Percentiles rank a stretch among this genome's conserved stretches.
These are phyloP conservation scores for Aspergillus glaucus DNA, from an alignment of 2,329 filamentous ascomycete genomes.

Conservation along the genomic window DNA sequence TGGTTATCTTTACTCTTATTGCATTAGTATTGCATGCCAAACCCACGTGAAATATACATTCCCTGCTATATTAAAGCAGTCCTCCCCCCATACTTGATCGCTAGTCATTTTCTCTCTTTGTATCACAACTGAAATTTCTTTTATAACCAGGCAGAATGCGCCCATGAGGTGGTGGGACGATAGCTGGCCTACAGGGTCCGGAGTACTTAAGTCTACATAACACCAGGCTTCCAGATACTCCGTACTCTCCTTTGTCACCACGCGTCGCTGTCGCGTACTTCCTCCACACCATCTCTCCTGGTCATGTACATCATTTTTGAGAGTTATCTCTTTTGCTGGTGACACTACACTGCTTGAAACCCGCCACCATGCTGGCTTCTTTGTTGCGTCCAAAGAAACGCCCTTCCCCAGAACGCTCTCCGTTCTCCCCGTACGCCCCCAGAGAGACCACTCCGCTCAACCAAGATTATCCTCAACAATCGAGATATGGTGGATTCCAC, in stretches of 20 bases:
- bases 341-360: too few species aligned
- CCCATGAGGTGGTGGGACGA: too few species aligned
- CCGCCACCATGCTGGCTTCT: conserved; percentile 23
- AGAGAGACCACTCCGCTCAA: conserved; percentile 16
- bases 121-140: too few species aligned
- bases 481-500: not conserved
- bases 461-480: conserved; percentile 5
- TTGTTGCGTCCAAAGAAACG: conserved; percentile 26
- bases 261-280: not conserved
- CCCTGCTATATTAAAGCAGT: not conserved
- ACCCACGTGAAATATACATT: not conserved
- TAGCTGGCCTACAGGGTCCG: too few species aligned
- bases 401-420: conserved; percentile 20
- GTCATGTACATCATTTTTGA: not conserved
- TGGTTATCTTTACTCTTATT: not conserved
- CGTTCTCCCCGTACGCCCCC: conserved; percentile 22
- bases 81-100: too few species aligned
- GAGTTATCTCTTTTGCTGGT: not conserved
- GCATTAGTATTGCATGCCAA: not conserved
- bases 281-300: not conserved
- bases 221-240: not conserved
- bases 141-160: too few species aligned
- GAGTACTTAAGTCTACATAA: too few species aligned
- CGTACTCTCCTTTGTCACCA: not conserved
- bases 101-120: too few species aligned